phyloP scores from a whole-genome alignment of 2,329 filamentous ascomycete species.

The Juglanconis juglandina region DNA sequence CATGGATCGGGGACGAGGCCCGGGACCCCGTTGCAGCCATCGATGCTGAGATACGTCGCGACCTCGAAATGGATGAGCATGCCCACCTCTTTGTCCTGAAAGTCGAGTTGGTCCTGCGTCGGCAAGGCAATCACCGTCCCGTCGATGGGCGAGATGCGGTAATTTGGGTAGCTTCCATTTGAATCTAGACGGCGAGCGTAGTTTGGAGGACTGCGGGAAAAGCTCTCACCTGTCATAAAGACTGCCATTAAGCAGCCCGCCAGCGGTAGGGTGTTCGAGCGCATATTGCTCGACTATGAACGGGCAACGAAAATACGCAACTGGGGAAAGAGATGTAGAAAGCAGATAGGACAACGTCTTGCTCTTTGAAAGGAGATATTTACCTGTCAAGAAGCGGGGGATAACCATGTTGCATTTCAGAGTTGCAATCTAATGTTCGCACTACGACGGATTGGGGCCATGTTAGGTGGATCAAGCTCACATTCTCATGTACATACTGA shows the following conservation, averaged over 20 bases:
- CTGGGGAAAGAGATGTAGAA: too few relatives aligned
- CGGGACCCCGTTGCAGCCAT: conserved; percentile 27
- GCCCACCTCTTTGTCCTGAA: conserved; percentile 26
- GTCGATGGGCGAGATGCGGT: conserved; percentile 25
- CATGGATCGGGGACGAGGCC: conserved; percentile 22
- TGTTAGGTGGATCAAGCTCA: not conserved
- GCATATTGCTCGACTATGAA: not conserved
- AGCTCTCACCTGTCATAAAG: not conserved
- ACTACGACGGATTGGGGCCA: not conserved
- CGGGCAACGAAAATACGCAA: not conserved
- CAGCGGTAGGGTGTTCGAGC: too few relatives aligned
- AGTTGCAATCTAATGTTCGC: not conserved
- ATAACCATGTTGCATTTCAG: not conserved
- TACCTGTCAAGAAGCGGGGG: not conserved
- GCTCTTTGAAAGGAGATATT: too few relatives aligned
- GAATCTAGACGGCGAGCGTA: not conserved
- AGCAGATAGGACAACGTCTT: too few relatives aligned
- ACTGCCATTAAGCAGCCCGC: not conserved
- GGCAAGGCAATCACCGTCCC: conserved; percentile 26
- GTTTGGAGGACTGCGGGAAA: not conserved
- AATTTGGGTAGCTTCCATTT: conserved; percentile 11
- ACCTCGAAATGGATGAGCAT: conserved; percentile 27
- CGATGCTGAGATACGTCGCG: conserved; percentile 24
- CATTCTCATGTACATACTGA: too few relatives aligned
- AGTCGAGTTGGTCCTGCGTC: conserved; percentile 23